Conservation (phyloP, 164 flowering plant genomes). For the Platanus orientalis region DNA sequence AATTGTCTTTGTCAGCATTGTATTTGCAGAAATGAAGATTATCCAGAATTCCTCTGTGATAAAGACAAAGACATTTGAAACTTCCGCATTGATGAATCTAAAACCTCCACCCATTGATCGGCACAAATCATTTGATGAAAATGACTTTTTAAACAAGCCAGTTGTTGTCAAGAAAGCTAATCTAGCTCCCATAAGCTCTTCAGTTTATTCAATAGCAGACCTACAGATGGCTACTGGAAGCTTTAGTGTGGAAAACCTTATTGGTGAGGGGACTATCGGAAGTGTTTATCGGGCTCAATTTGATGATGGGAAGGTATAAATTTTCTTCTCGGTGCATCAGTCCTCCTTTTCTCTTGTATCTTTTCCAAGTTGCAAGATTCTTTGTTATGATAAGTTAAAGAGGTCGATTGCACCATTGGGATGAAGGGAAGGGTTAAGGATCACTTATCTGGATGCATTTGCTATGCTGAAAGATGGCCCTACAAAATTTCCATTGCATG, state of each 20-base stretch:
- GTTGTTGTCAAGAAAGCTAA: conserved; percentile 49
- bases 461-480: too few species aligned
- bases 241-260: conserved; percentile 70
- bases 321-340: not conserved
- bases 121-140: conserved; percentile 83
- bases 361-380: too few species aligned
- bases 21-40: conserved; percentile 65
- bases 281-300: conserved; percentile 92
- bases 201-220: conserved; percentile 76
- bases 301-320: conserved; percentile 84
- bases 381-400: too few species aligned
- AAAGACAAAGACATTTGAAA: conserved; percentile 43
- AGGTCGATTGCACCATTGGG: too few species aligned
- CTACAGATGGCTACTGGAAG: conserved; percentile 93
- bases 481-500: too few species aligned
- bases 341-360: not conserved
- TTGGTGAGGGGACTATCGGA: conserved; percentile 91
- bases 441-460: too few species aligned
- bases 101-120: conserved; percentile 87
- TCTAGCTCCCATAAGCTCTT: conserved; percentile 42
- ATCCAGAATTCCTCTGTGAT: conserved; percentile 43
- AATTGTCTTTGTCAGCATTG: too few species aligned
- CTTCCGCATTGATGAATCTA: conserved; percentile 52
- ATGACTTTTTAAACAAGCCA: conserved; percentile 54
- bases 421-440: too few species aligned